Evolutionary conservation across 2,329 filamentous ascomycete species (phyloP), one percentile per base, ranked within the genome.

Genomic region (Cladorrhinum sp.): DNA sequence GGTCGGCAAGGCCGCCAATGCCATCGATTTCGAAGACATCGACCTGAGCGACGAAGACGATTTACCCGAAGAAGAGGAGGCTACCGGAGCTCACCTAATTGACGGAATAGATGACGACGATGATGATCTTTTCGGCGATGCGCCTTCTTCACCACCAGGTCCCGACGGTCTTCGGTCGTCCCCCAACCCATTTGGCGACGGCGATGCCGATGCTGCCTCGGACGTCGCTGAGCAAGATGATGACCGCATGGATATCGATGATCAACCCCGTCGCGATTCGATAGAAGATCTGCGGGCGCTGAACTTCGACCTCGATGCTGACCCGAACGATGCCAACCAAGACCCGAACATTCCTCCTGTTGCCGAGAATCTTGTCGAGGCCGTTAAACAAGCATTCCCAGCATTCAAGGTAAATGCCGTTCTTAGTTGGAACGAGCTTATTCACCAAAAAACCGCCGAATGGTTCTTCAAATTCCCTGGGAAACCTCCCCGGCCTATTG

Each of bases 41-140:
- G 93, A 99, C 71, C 97, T 84, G 68, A 93, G 98, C 64, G 93
- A 98, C 72, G 92, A 63, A 23, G 63, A 96, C 71, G 93, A 97
- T 64, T 81, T 96, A 7, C 89, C 92, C 10, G 91, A 95, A 6
- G 91, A 95, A 64, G 87, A 91, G 62, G 77, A 13, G 72, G 76
- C 51, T 80, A 85, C 58, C 16, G 71, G 80, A n/a, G 82, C 82
- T 0, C 80, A 78, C 10, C 70, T 85, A 25, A 84, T 81, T 1
- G 85, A 88, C 64, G n/a, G 41, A 18, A 2, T 45, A 22, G 85
- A 88, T 67, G 79, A 86, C 68, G 83, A 85, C 62, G 79, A 79
- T 32, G 85, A 89, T 66, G 88, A 90, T 64, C 78, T 91, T 5
- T 91, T 92, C 69, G 89, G 87, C 61, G 88, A 65, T 27, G 59